Percentiles rank a stretch among this genome's conserved stretches.
Conservation (phyloP, 345 rosid genomes). For the Gossypium longicalyx region DNA sequence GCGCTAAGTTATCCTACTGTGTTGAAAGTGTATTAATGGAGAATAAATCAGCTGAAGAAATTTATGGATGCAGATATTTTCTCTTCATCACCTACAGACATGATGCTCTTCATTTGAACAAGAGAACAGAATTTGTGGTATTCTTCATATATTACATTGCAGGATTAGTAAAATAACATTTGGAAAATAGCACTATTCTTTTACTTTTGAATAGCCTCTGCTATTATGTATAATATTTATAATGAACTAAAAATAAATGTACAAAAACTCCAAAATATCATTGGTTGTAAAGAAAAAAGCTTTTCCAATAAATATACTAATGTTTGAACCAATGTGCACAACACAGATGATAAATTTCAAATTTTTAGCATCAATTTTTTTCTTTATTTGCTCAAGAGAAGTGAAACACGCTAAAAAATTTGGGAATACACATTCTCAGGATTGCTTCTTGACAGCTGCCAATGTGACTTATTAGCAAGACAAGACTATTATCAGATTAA, state of each 20-base stretch:
- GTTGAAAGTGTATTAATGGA: not conserved
- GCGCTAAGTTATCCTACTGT: not conserved
- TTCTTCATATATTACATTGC: not conserved
- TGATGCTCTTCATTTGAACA: not conserved
- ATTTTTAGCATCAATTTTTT: not conserved
- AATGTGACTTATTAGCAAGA: not conserved
- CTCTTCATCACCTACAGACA: not conserved
- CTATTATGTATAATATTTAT: not conserved
- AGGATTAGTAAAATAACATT: not conserved
- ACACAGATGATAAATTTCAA: not conserved
- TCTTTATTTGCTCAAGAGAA: not conserved
- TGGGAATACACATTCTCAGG: not conserved
- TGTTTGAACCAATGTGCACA: not conserved
- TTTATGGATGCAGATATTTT: not conserved
- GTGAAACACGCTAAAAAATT: not conserved
- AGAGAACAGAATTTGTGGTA: not conserved
- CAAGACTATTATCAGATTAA: not conserved
- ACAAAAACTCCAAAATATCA: not conserved
- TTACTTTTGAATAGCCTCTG: not conserved
- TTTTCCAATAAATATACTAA: not conserved
- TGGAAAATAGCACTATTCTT: not conserved
- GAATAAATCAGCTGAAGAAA: not conserved
- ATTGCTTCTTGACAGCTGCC: not conserved
- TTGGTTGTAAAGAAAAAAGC: not conserved
- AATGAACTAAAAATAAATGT: not conserved